Evolutionary conservation across 2,329 filamentous ascomycete genomes (phyloP).

Genomic region (Phoma herbarum): DNA sequence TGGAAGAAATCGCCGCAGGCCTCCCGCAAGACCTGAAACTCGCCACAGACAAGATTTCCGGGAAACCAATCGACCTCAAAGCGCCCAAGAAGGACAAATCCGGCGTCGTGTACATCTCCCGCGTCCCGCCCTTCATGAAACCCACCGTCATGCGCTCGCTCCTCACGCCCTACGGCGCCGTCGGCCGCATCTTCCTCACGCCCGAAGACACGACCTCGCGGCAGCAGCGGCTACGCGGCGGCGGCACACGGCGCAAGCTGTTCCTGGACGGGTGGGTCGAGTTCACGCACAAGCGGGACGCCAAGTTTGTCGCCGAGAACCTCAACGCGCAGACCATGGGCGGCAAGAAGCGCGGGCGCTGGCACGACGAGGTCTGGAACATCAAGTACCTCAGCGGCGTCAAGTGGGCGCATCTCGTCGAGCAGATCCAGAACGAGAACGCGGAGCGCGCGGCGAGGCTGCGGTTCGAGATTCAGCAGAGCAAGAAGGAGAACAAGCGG

Average conservation of each 20-base stretch:
- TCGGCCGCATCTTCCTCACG: slow-evolving; percentile 81
- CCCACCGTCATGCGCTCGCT: slow-evolving; percentile 78
- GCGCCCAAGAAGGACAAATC: slow-evolving; percentile 73
- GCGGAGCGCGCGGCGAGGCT: slow-evolving; percentile 79
- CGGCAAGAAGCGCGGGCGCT: slow-evolving; percentile 83
- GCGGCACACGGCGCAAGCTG: slow-evolving; percentile 84
- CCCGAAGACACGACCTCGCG: slow-evolving; percentile 76
- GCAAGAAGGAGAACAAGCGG: slow-evolving; percentile 80
- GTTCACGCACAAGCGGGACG: slow-evolving; percentile 77
- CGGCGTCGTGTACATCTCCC: slow-evolving; percentile 83
- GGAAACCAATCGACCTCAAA: slow-evolving; percentile 43
- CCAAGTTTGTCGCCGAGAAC: slow-evolving; percentile 77
- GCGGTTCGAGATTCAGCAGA: slow-evolving; percentile 78
- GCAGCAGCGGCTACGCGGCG: slow-evolving; percentile 71
- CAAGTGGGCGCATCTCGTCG: slow-evolving; percentile 77
- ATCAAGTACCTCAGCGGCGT: slow-evolving; percentile 82
- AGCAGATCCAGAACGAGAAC: slow-evolving; percentile 83
- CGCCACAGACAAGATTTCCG: slow-evolving; percentile 31
- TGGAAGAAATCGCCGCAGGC: slow-evolving; percentile 41
- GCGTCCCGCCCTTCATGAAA: slow-evolving; percentile 89
- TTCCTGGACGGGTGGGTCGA: slow-evolving; percentile 90
- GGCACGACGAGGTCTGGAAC: slow-evolving; percentile 88
- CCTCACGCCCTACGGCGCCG: slow-evolving; percentile 75
- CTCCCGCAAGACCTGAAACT: slow-evolving; percentile 50
- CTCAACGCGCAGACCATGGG: slow-evolving; percentile 82